Evolutionary conservation across 192 early-diverging fungal species (phyloP).

Genomic region (Coemansia sp.): DNA sequence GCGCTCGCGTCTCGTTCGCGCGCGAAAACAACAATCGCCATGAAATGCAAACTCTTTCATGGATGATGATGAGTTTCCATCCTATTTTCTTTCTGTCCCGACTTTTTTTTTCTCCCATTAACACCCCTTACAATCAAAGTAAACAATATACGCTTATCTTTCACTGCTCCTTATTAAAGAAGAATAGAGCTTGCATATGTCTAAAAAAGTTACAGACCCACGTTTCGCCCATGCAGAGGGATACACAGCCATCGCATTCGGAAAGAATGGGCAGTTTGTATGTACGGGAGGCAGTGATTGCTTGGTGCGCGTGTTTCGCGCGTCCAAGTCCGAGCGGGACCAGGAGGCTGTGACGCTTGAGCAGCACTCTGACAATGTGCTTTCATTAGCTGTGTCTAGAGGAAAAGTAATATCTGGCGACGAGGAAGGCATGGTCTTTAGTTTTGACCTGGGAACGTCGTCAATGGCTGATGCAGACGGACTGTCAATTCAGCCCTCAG

Average conservation of each 20-base stretch:
- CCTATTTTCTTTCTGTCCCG: no score
- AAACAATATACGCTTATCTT: no score
- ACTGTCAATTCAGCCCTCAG: slow-evolving; percentile 27
- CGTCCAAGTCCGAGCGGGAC: slow-evolving; percentile 31
- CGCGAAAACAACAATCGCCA: neutral
- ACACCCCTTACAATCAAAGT: no score
- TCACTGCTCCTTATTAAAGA: neutral
- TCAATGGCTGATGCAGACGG: slow-evolving; percentile 7
- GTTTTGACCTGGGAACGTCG: slow-evolving; percentile 27
- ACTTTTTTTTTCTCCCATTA: neutral
- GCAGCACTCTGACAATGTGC: slow-evolving; percentile 44
- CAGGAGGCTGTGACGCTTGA: slow-evolving; percentile 48
- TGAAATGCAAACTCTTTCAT: no score
- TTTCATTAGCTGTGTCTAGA: slow-evolving; percentile 30
- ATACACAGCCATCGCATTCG: slow-evolving; percentile 46
- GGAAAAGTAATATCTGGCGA: slow-evolving; percentile 42
- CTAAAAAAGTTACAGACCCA: slow-evolving; percentile 19
- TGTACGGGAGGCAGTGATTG: slow-evolving; percentile 52
- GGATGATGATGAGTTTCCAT: no score
- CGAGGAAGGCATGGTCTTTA: slow-evolving; percentile 41
- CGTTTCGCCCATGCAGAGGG: slow-evolving; percentile 51
- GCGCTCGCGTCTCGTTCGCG: neutral
- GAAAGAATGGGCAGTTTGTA: slow-evolving; percentile 23
- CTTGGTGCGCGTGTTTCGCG: slow-evolving; percentile 38
- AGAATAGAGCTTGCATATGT: slow-evolving; percentile 8